Conservation (phyloP, 306 rosid genomes). For the Phaseolus lunatus region DNA sequence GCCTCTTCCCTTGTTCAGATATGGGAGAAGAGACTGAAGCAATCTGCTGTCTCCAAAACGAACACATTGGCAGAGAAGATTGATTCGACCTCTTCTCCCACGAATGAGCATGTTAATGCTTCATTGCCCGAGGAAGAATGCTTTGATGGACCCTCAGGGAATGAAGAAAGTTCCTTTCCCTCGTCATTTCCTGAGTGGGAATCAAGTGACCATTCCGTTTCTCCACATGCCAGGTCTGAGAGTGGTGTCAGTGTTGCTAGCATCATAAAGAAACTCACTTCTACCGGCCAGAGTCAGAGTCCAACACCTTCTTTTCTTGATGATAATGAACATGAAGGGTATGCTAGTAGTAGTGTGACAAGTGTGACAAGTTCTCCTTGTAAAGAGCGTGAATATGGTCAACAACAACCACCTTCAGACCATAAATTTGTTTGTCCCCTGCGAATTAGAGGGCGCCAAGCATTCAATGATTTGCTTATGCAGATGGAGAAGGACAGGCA, state of each 20-base stretch:
- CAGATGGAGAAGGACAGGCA: slow-evolving; percentile 70
- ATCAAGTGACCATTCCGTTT: slow-evolving; percentile 49
- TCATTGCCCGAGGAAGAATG: slow-evolving; percentile 40
- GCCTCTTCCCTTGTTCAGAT: slow-evolving; percentile 90
- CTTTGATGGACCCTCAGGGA: slow-evolving; percentile 22
- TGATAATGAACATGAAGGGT: slow-evolving; percentile 57
- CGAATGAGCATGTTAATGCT: not conserved
- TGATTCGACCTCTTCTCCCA: not conserved
- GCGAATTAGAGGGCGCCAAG: slow-evolving; percentile 77
- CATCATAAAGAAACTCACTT: slow-evolving; percentile 66
- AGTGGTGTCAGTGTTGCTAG: slow-evolving; percentile 71
- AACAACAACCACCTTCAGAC: slow-evolving; percentile 45
- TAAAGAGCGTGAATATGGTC: slow-evolving; percentile 35
- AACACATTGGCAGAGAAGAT: slow-evolving; percentile 8
- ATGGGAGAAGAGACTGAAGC: slow-evolving; percentile 86
- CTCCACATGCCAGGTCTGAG: slow-evolving; percentile 47
- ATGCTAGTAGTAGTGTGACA: slow-evolving; percentile 21
- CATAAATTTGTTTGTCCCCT: slow-evolving; percentile 47
- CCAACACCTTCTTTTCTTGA: slow-evolving; percentile 21
- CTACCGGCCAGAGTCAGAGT: slow-evolving; percentile 49
- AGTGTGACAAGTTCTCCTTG: slow-evolving; percentile 48
- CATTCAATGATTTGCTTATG: slow-evolving; percentile 70
- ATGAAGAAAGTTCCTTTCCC: slow-evolving; percentile 15
- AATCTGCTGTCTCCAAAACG: slow-evolving; percentile 40
- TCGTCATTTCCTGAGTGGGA: slow-evolving; percentile 55